Conservation (phyloP, 1,284 basidiomycete genomes). For the Pascua sp. region DNA sequence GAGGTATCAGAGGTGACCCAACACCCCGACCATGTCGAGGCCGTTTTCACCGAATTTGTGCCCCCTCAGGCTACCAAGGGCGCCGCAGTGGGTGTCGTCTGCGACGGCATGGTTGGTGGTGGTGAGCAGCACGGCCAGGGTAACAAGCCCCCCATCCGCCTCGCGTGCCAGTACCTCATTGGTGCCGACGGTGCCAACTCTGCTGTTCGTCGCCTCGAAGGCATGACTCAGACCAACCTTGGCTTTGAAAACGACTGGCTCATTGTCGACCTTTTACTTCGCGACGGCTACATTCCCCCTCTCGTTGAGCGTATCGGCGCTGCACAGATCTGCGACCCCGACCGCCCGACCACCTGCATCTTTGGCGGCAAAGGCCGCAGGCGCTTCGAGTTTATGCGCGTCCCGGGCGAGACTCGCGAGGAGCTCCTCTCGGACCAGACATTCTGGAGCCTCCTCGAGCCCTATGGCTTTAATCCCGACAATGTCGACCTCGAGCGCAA, state of each 20-base stretch:
- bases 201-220: constrained; percentile 15
- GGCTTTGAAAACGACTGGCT: constrained; percentile 27
- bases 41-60: background rate
- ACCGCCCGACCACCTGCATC: constrained; percentile 20
- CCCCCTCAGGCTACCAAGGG: background rate
- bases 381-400: constrained; percentile 25
- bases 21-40: constrained; percentile 2
- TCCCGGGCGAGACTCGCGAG: constrained; percentile 12
- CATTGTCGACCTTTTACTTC: constrained; percentile 17
- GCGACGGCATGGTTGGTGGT: constrained; percentile 1
- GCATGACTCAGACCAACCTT: constrained; percentile 12
- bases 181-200: constrained; percentile 27
- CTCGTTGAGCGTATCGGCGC: background rate
- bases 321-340: constrained; percentile 24
- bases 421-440: constrained; percentile 10
- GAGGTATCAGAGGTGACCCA: background rate
- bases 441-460: constrained; percentile 13
- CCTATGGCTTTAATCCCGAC: constrained; percentile 14
- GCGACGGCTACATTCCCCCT: constrained; percentile 9
- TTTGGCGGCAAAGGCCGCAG: constrained; percentile 15
- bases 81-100: no score
- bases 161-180: constrained; percentile 15
- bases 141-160: background rate
- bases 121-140: background rate
- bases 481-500: constrained; percentile 24